Percentiles rank a stretch among this genome's conserved stretches.
Conservation (phyloP, 768 basidiomycete species). For the Tricholomella constricta region DNA sequence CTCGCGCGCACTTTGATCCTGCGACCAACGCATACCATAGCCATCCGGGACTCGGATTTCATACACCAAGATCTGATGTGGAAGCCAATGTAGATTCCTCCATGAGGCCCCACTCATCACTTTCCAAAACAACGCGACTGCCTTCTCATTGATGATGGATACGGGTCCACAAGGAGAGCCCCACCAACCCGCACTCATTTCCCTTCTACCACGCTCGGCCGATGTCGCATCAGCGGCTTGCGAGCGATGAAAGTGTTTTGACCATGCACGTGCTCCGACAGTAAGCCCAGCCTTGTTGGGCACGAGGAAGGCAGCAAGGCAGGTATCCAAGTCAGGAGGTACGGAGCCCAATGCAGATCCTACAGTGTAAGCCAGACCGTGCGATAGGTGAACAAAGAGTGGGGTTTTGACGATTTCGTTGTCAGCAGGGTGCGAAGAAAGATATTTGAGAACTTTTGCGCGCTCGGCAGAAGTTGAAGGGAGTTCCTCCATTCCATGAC, state of each 20-base stretch:
- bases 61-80: conserved; percentile 62
- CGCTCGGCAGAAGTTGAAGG: conserved; percentile 40
- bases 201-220: conserved; percentile 17
- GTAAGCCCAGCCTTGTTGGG: conserved; percentile 53
- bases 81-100: conserved; percentile 68
- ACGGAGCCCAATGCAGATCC: conserved; percentile 57
- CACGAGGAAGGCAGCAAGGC: conserved; percentile 52
- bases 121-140: conserved; percentile 52
- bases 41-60: conserved; percentile 60
- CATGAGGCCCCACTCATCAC: conserved; percentile 56
- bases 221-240: conserved; percentile 19
- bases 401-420: conserved; percentile 16
- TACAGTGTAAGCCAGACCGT: conserved; percentile 58
- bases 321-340: conserved; percentile 51
- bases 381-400: conserved; percentile 46
- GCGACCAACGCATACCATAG: conserved; percentile 71
- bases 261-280: conserved; percentile 65
- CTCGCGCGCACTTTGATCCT: conserved; percentile 34
- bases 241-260: conserved; percentile 66
- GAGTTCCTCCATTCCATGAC: conserved; percentile 47
- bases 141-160: conserved; percentile 50
- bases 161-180: conserved; percentile 57
- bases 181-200: conserved; percentile 55
- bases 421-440: neutral
- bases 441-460: conserved; percentile 24